phyloP scores from a whole-genome alignment of 352 stramenopile species.

The Phytophthora foliorum region DNA sequence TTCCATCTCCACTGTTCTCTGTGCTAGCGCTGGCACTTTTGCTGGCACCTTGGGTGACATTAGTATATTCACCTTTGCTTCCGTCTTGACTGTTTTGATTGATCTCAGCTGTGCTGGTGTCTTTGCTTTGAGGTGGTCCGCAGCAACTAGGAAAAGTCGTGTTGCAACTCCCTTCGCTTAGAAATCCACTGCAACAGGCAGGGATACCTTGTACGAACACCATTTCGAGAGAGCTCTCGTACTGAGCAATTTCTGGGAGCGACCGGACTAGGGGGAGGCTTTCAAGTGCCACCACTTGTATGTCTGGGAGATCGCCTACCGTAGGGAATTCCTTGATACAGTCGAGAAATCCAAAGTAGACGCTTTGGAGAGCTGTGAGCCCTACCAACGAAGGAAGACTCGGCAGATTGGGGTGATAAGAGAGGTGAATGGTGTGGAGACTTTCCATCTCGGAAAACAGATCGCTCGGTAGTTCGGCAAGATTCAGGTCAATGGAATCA shows the following conservation, averaged over 20 bases:
- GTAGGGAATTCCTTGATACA: slow-evolving; percentile 21
- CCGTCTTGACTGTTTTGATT: background rate
- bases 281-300: slow-evolving; percentile 36
- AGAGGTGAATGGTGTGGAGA: slow-evolving; percentile 43
- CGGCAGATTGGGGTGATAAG: slow-evolving; percentile 22
- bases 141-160: slow-evolving; percentile 44
- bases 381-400: slow-evolving; percentile 25
- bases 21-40: background rate
- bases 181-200: slow-evolving; percentile 42
- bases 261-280: slow-evolving; percentile 18
- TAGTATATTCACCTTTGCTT: background rate
- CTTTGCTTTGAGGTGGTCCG: background rate
- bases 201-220: slow-evolving; percentile 36
- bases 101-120: background rate
- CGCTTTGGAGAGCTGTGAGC: slow-evolving; percentile 26
- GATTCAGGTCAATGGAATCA: slow-evolving; percentile 19
- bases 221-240: slow-evolving; percentile 27
- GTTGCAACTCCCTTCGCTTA: slow-evolving; percentile 33
- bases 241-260: slow-evolving; percentile 31
- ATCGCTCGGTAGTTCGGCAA: slow-evolving; percentile 29
- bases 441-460: slow-evolving; percentile 33
- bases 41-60: background rate
- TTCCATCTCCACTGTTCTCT: background rate
- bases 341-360: slow-evolving; percentile 37
- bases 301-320: slow-evolving; percentile 11